Base-by-base conservation (phyloP, 2,329 filamentous ascomycete species). In the Colletotrichum sp. region DNA sequence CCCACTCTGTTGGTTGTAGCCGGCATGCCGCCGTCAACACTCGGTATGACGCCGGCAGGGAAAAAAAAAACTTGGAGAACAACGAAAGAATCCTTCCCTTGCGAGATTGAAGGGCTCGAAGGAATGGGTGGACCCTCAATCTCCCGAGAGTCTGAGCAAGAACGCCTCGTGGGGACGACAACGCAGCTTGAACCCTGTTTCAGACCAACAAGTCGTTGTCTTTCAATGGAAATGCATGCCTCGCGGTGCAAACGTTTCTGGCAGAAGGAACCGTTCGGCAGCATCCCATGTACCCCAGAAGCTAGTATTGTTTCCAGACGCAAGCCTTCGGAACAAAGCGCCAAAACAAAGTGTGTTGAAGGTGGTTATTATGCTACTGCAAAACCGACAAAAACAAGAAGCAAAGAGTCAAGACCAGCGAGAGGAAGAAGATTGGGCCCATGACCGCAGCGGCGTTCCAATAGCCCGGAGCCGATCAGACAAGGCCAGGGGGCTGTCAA, bases 41-140 rank as follows among this genome's bases (percentile, higher is more conserved):
- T 21, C 71, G n/a, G 52, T 28, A 39, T 26, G 28, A 59, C 15
- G 55, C 21, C 5, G 36, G 36, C 21, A 34, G 24, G 13, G n/a
- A 24, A 18, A 21, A 32, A 32, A 39, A 28, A 26, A 18, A 44
- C 32, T 15, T 59, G 21, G n/a, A 26, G 16, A 44, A 24, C 16
- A 10, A 34, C 16, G 24, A 39, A 28, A 34, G 30, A 26, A 39
- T n/a, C 39, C 52, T 39, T 67, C 26, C 26, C 28, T 10, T 28
- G 32, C 16, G 30, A 52, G 57, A n/a, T 30, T 21, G 21, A 21
- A 24, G 44, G 12, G 39, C 18, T 59, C 32, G 18, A 76, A 28
- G 73, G 44, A 72, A 64, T 63, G 57, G 21, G 44, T 69, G 57
- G 57, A 52, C 21, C 72, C 68, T 39, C 49, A 67, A 75, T 75